Base-by-base conservation (phyloP, 2,329 filamentous ascomycete genomes). In the Harringtonia lauricola region DNA sequence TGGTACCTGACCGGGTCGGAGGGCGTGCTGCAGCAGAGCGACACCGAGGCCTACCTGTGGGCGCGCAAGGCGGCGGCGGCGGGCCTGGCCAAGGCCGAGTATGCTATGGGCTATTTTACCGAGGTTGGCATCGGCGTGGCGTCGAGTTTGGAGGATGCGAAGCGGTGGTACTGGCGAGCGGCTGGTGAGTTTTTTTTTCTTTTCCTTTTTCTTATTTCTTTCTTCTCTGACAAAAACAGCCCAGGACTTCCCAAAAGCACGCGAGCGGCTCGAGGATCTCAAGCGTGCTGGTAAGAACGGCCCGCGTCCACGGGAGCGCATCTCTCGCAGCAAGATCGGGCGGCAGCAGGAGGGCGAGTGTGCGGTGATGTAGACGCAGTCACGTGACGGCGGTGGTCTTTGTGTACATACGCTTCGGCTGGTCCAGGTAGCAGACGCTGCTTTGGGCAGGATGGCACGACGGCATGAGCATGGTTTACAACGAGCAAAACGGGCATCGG, bases 61-160 rank as follows among this genome's bases (percentile, higher is more conserved):
- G 90, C 92, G 12, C 74, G 90, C 19, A 96, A 95, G 64, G 90
- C 92, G 2, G 92, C 92, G 1, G 78, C 81, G 50, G 84, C 87
- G 4, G 88, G 90, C 3, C 65, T 95, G 31, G 81, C 87, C 8
- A 98, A 96, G 68, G 92, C 92, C 0, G 86, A 96, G 65, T 96
- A 95, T 64, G 92, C 90, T 0, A 95, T 98, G 84, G 92, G 92
- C 0, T 95, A 96, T 64, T 95, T 94, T 58, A 94, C 86, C 1
- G 92, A 98, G 63, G 82, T 92, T 39, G 92, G 92, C 13, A 96
- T 98, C 54, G 92, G 92, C 26, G 81, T 86, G 51, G 72, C 82
- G 15, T 79, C 84, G 9, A 94, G 90, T 59, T 56, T 95, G 54
- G 92, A 98, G 56, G 92, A 96, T 64, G 92, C 90, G 19, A 95